Evolutionary conservation across 257 asterid genomes (phyloP).

Genomic region (Linaria vulgaris): DNA sequence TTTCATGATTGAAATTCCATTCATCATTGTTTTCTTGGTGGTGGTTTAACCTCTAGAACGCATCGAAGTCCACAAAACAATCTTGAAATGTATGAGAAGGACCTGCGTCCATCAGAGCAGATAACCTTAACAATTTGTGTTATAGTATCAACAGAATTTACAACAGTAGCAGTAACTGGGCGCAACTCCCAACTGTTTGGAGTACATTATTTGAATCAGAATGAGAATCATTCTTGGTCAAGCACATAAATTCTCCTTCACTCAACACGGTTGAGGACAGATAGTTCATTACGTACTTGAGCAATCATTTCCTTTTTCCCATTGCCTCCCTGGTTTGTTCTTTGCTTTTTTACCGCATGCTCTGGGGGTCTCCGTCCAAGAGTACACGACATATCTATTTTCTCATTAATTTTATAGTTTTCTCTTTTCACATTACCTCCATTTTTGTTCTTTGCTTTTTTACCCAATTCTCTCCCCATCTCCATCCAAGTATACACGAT

Average conservation of each 20-base stretch:
- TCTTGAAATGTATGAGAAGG: neutral
- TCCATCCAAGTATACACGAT: neutral
- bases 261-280: too few relatives aligned
- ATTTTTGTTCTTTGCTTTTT: too few relatives aligned
- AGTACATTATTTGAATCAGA: too few relatives aligned
- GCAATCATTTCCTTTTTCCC: too few relatives aligned
- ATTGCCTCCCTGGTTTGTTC: too few relatives aligned
- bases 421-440: neutral
- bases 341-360: too few relatives aligned
- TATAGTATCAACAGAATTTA: neutral
- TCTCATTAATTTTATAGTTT: neutral
- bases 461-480: too few relatives aligned
- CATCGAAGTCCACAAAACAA: slow-evolving; percentile 6
- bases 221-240: too few relatives aligned
- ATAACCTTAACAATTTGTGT: neutral
- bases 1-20: neutral
- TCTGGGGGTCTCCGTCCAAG: neutral
- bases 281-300: too few relatives aligned
- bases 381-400: neutral
- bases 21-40: neutral
- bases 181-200: too few relatives aligned
- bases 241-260: too few relatives aligned
- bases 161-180: too few relatives aligned
- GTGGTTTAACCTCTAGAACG: neutral
- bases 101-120: slow-evolving; percentile 1